Conservation (phyloP, 192 early-diverging fungal genomes). For the Phlyctochytrium planicorne region DNA sequence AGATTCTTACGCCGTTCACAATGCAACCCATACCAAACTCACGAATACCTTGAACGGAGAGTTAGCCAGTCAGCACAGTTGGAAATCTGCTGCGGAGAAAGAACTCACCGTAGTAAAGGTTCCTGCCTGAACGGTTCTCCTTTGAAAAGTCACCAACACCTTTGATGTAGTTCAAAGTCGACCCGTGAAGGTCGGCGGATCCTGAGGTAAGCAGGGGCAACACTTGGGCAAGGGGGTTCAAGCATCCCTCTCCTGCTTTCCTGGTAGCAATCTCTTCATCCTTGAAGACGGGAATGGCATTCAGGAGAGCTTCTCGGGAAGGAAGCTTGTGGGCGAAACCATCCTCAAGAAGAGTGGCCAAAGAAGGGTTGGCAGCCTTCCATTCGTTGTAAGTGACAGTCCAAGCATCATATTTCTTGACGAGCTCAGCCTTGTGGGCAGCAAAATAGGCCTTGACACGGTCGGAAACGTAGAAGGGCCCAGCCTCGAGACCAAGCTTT, state of each 20-base stretch:
- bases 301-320: conserved; percentile 7
- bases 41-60: conserved; percentile 60
- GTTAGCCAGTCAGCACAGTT: too few relatives aligned
- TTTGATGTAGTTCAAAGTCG: conserved; percentile 96
- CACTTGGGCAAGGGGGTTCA: conserved; percentile 75
- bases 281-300: conserved; percentile 19
- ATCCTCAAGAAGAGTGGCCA: conserved; percentile 28
- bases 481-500: conserved; percentile 77
- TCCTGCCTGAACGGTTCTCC: conserved; percentile 15
- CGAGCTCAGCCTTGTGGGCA: conserved; percentile 58
- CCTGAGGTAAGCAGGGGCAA: conserved; percentile 90
- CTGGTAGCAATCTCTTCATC: conserved; percentile 45
- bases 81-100: not conserved
- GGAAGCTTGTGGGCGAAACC: conserved; percentile 14
- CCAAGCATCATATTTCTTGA: conserved; percentile 74
- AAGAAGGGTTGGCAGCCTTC: conserved; percentile 62
- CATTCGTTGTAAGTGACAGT: conserved; percentile 71
- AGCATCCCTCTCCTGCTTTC: conserved; percentile 82
- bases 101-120: conserved; percentile 20
- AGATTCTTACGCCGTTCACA: conserved; percentile 71
- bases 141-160: conserved; percentile 70
- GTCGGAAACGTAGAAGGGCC: conserved; percentile 71
- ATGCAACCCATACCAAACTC: conserved; percentile 96
- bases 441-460: conserved; percentile 48
- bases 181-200: conserved; percentile 95